phyloP scores from a whole-genome alignment of 305 asterid species.

The Fraxinus velutina region DNA sequence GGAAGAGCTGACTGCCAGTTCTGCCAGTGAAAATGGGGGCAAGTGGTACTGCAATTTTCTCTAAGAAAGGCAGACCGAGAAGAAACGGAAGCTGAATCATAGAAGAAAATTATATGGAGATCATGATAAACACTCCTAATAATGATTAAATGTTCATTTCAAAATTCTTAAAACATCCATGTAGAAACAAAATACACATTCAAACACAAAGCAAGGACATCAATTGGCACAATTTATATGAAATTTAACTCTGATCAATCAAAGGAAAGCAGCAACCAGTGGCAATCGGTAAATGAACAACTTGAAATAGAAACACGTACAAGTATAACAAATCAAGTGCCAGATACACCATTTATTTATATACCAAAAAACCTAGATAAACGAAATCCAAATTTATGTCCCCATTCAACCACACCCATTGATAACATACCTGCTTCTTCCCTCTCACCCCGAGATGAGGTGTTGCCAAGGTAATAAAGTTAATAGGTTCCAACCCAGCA shows the following conservation, averaged over 20 bases:
- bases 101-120: conserved; percentile 46
- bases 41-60: conserved; percentile 87
- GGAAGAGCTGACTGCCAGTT: conserved; percentile 93
- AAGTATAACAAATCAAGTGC: neutral
- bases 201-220: neutral
- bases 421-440: conserved; percentile 74
- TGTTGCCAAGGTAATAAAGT: conserved; percentile 87
- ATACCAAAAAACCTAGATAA: neutral
- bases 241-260: neutral
- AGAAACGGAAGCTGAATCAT: conserved; percentile 87
- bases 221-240: neutral
- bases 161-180: neutral
- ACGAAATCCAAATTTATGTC: neutral
- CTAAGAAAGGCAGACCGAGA: conserved; percentile 76
- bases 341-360: conserved; percentile 1
- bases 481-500: conserved; percentile 89
- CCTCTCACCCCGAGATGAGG: conserved; percentile 99
- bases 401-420: conserved; percentile 7
- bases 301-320: neutral
- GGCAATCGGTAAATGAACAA: neutral
- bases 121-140: conserved; percentile 26
- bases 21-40: conserved; percentile 85
- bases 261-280: neutral
- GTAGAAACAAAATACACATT: neutral
- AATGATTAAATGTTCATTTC: neutral